Conservation (phyloP, 805 yeast genomes). For the Candida ponderosae region DNA sequence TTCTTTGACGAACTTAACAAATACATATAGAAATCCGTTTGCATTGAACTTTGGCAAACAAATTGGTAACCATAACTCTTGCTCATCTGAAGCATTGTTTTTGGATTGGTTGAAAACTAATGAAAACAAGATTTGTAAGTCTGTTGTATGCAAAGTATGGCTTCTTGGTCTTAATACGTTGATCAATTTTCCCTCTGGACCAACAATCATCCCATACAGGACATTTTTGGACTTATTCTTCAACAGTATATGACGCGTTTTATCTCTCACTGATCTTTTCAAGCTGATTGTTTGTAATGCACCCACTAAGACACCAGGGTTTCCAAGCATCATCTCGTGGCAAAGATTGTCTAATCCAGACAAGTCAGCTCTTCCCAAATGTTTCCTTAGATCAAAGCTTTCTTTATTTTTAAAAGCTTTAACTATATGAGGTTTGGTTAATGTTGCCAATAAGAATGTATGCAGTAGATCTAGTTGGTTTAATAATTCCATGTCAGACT, state of each 20-base stretch:
- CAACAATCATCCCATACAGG: constrained; percentile 68
- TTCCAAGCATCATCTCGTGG: constrained; percentile 39
- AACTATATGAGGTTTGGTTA: constrained; percentile 72
- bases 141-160: constrained; percentile 77
- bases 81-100: constrained; percentile 30
- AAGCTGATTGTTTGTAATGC: constrained; percentile 60
- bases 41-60: constrained; percentile 88
- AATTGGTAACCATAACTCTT: constrained; percentile 86
- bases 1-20: constrained; percentile 50
- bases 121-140: constrained; percentile 65
- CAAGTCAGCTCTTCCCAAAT: constrained; percentile 68
- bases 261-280: constrained; percentile 46
- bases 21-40: constrained; percentile 80
- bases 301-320: constrained; percentile 55
- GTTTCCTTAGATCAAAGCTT: constrained; percentile 74
- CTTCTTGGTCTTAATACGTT: constrained; percentile 67
- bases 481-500: constrained; percentile 40
- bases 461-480: constrained; percentile 68
- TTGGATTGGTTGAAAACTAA: constrained; percentile 47
- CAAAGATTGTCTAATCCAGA: constrained; percentile 63
- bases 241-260: constrained; percentile 48
- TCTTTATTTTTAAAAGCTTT: constrained; percentile 63
- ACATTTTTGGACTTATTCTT: constrained; percentile 43
- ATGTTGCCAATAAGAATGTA: constrained; percentile 70
- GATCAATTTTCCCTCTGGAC: constrained; percentile 55